Conservation (phyloP, 2,329 filamentous ascomycete species). For the Colletotrichum euphorbiae region DNA sequence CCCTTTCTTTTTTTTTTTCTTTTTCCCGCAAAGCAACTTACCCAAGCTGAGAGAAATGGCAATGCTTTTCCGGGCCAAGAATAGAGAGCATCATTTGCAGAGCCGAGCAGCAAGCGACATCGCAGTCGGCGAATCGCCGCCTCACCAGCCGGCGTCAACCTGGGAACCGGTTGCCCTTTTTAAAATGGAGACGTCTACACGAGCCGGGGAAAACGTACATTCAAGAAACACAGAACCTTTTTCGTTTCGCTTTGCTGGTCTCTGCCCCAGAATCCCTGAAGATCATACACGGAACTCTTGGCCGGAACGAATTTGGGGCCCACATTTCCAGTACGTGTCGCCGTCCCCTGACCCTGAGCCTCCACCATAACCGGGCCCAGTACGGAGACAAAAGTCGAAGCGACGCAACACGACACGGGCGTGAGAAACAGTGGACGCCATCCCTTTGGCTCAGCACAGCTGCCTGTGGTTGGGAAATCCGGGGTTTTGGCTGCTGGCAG, state of each 20-base stretch:
- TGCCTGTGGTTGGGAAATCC: constrained; percentile 16
- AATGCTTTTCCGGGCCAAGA: background rate
- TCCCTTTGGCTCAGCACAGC: background rate
- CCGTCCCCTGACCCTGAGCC: constrained; percentile 30
- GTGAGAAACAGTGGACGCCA: constrained; percentile 3
- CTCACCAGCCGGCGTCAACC: background rate
- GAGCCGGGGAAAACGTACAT: background rate
- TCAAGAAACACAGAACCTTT: constrained; percentile 3
- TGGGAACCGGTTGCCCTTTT: background rate
- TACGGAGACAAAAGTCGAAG: constrained; percentile 6
- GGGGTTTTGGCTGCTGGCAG: constrained; percentile 13
- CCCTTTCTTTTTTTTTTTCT: background rate
- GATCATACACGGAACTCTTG: constrained; percentile 36
- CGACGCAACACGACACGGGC: constrained; percentile 16
- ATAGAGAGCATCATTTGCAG: constrained; percentile 9
- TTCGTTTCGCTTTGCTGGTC: constrained; percentile 21
- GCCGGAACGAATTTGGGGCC: constrained; percentile 22
- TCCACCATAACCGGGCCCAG: background rate
- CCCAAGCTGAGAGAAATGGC: constrained; percentile 2
- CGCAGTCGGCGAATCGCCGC: too few species aligned
- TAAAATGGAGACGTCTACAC: background rate
- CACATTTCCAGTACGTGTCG: constrained; percentile 13
- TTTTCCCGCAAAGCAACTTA: background rate
- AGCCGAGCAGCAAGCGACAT: constrained; percentile 19
- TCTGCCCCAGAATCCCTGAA: constrained; percentile 32